These are phyloP conservation scores for Dryas alaskensis DNA, from an alignment of 306 rosid species.

Conservation along the genomic window DNA sequence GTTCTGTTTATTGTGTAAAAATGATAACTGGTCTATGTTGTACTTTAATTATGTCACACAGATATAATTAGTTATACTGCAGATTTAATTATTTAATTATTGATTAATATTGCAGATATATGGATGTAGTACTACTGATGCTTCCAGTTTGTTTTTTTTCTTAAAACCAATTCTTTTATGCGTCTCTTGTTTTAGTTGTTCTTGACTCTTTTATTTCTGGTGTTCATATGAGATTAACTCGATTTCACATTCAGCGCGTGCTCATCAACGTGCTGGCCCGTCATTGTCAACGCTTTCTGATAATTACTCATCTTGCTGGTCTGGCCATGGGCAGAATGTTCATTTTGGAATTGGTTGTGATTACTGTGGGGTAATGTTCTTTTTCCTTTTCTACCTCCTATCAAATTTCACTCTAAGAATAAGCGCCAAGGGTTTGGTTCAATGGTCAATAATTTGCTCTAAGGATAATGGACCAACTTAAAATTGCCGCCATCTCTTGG, in stretches of 20 bases:
- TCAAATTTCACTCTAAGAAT: background rate
- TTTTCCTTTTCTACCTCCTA: slow-evolving; percentile 1
- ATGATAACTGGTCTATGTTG: background rate
- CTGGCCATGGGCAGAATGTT: slow-evolving; percentile 36
- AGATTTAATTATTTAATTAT: too few species aligned
- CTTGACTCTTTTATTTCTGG: background rate
- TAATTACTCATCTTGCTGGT: slow-evolving; percentile 12
- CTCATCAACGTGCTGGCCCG: background rate
- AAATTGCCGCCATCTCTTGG: background rate
- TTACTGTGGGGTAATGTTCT: slow-evolving; percentile 73
- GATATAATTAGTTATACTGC: background rate
- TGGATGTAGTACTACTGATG: background rate
- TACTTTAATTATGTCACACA: background rate
- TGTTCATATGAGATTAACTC: slow-evolving; percentile 6
- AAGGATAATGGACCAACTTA: background rate
- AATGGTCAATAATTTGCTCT: background rate
- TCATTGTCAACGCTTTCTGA: slow-evolving; percentile 19
- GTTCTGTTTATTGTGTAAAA: too few species aligned
- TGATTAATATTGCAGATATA: background rate
- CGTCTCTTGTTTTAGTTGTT: background rate
- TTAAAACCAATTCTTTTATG: background rate
- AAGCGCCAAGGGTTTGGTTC: background rate
- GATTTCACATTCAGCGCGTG: background rate
- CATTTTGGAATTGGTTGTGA: slow-evolving; percentile 71
- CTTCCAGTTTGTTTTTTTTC: background rate